phyloP scores from a whole-genome alignment of 2,329 filamentous ascomycete genomes.

The Neonectria punicea region DNA sequence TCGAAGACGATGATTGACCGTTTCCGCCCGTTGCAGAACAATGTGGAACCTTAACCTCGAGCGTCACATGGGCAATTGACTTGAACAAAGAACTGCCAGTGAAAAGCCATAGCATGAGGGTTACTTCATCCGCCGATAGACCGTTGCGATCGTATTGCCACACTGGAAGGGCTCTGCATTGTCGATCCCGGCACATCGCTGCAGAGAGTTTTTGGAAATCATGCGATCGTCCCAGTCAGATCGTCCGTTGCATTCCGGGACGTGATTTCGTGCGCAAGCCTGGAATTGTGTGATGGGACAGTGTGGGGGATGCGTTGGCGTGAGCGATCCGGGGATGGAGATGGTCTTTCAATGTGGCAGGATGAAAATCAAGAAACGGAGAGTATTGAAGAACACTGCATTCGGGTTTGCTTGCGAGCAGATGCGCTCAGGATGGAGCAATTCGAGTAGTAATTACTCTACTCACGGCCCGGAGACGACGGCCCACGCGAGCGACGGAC shows the following conservation, averaged over 20 bases:
- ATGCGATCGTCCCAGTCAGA: slow-evolving; percentile 13
- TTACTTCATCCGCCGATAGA: background rate
- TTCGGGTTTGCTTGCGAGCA: background rate
- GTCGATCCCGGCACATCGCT: background rate
- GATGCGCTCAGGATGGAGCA: background rate
- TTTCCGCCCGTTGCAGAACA: slow-evolving; percentile 1
- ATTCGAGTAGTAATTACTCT: background rate
- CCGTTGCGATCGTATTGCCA: slow-evolving; percentile 7
- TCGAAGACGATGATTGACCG: background rate
- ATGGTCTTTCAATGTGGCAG: background rate
- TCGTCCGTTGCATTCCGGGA: slow-evolving; percentile 20
- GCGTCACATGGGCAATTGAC: background rate
- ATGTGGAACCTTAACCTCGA: background rate
- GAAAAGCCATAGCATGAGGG: background rate
- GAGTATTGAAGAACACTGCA: background rate
- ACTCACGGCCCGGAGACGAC: background rate
- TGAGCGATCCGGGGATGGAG: background rate
- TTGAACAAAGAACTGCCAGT: background rate
- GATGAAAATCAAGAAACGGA: background rate
- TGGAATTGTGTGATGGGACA: slow-evolving; percentile 12
- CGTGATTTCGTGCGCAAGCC: slow-evolving; percentile 21
- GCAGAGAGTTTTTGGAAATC: slow-evolving; percentile 2
- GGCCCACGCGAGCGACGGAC: background rate
- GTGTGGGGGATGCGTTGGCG: slow-evolving; percentile 15
- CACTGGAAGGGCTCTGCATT: background rate